A percentile compares a stretch with the other conserved stretches of the same genome.
Conservation (phyloP, 2,329 filamentous ascomycete genomes). For the Colletotrichum phormii region DNA sequence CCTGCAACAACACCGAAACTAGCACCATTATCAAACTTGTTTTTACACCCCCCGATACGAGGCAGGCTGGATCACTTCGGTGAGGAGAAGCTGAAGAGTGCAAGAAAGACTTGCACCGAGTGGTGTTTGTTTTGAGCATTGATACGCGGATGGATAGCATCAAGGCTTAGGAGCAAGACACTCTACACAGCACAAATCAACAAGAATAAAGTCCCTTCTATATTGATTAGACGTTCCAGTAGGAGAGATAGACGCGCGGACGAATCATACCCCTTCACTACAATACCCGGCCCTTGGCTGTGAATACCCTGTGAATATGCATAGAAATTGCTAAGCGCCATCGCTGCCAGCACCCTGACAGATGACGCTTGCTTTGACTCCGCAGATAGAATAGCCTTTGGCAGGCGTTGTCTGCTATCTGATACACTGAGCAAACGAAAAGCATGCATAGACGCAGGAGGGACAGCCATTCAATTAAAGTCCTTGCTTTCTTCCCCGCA, state of each 20-base stretch:
- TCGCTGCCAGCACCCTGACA: not conserved
- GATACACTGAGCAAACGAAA: not conserved
- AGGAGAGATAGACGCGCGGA: constrained; percentile 26
- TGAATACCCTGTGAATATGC: not conserved
- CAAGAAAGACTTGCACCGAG: constrained; percentile 35
- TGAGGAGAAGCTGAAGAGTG: constrained; percentile 33
- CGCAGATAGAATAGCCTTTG: not conserved
- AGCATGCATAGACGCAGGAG: not conserved
- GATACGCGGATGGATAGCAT: constrained; percentile 33
- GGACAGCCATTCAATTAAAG: constrained; percentile 30
- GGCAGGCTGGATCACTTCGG: constrained; percentile 23
- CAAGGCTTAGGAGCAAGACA: constrained; percentile 36
- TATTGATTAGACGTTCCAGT: constrained; percentile 23
- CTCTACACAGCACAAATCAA: constrained; percentile 29
- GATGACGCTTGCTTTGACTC: not conserved
- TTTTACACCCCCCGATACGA: constrained; percentile 25
- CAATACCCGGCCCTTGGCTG: not conserved
- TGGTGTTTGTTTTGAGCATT: constrained; percentile 34
- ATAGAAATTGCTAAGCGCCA: not conserved
- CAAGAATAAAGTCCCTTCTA: constrained; percentile 29
- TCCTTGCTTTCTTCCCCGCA: constrained; percentile 38
- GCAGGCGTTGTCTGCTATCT: not conserved
- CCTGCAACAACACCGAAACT: constrained; percentile 28
- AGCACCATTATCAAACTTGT: constrained; percentile 29
- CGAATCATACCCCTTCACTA: constrained; percentile 20